Base-by-base conservation (phyloP, 2,329 filamentous ascomycete genomes). In the Penicillium decumbens region DNA sequence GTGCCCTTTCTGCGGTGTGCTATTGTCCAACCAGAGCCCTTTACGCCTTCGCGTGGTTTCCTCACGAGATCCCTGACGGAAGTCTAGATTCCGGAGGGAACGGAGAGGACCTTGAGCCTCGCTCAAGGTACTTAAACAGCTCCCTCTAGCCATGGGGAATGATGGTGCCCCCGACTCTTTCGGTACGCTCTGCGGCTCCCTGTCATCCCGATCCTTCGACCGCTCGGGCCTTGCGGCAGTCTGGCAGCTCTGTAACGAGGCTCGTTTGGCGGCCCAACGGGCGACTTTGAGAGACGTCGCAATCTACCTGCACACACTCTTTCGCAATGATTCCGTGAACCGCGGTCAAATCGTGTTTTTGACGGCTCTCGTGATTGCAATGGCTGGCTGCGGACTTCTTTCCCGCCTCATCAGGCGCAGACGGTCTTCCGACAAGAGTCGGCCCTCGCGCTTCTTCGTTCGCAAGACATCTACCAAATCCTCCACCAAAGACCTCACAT, bases 341-440 rank as follows among this genome's bases (percentile, higher is more conserved):
- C 62, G 59, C 57, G 54, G 59, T 7, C 63, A 64, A 35, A 32
- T 67, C 18, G 55, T 67, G 39, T 63, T 70, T 32, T 49, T 69
- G 52, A 60, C 59, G 43, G 62, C 64, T 42, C 68, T 62, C 44
- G 49, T 66, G 20, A 47, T 66, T 45, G 57, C 65, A n/a, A 71
- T 71, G 68, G 63, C 62, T 39, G 64, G 67, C 30, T 71, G 68
- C 52, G 65, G 67, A 7, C 13, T 70, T 9, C 45, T 70, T n/a
- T 62, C 66, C 24, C 59, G 60, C 20, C 47, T 67, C 43, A 30
- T 64, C 39, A 59, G 62, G 49, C 65, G 61, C 43, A 59, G 51
- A 30, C 55, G 43, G 24, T 53, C 55, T 23, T 53, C 55, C 24
- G 48, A 49, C 2, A 60, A 52, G 30, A 18, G 48, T 45, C 45